Percentiles rank a stretch among this genome's conserved stretches.
These are phyloP conservation scores for Capronia epimyces DNA, from an alignment of 2,329 filamentous ascomycete species.

Conservation along the genomic window DNA sequence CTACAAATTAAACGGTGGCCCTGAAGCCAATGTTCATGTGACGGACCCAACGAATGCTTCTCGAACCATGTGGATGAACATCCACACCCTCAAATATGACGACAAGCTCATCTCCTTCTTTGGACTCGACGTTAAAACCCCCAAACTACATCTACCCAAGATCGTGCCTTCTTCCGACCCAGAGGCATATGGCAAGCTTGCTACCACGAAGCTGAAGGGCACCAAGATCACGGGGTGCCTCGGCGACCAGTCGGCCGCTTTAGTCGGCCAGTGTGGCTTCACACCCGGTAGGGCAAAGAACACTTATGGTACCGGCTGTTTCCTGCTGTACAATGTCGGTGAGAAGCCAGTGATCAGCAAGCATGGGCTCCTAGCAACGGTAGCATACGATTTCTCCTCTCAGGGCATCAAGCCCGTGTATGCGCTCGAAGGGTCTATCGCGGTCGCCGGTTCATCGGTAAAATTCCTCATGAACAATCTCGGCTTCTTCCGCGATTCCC, in stretches of 20 bases:
- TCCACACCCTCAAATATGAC: constrained; percentile 67
- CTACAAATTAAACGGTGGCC: background rate
- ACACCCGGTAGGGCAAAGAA: constrained; percentile 71
- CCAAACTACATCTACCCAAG: constrained; percentile 62
- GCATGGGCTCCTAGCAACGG: constrained; percentile 67
- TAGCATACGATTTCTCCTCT: constrained; percentile 64
- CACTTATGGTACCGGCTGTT: constrained; percentile 76
- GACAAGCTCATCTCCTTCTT: constrained; percentile 67
- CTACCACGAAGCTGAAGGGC: constrained; percentile 57
- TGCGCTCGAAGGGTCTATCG: constrained; percentile 69
- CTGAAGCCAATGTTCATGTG: constrained; percentile 52
- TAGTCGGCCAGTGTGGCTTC: constrained; percentile 76
- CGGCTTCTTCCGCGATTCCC: constrained; percentile 49
- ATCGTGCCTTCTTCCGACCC: constrained; percentile 69
- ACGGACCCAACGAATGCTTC: constrained; percentile 75
- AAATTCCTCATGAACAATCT: constrained; percentile 60
- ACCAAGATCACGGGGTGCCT: constrained; percentile 67
- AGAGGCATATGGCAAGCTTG: constrained; percentile 60
- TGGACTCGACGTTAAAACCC: constrained; percentile 52
- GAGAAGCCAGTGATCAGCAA: constrained; percentile 69
- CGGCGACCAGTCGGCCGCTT: constrained; percentile 70
- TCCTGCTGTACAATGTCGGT: constrained; percentile 74
- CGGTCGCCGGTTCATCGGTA: constrained; percentile 65
- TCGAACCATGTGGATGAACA: constrained; percentile 80
- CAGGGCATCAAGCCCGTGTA: constrained; percentile 59